These are phyloP conservation scores for Fusarium pininemorale DNA, from an alignment of 2,329 filamentous ascomycete genomes.

Conservation along the genomic window DNA sequence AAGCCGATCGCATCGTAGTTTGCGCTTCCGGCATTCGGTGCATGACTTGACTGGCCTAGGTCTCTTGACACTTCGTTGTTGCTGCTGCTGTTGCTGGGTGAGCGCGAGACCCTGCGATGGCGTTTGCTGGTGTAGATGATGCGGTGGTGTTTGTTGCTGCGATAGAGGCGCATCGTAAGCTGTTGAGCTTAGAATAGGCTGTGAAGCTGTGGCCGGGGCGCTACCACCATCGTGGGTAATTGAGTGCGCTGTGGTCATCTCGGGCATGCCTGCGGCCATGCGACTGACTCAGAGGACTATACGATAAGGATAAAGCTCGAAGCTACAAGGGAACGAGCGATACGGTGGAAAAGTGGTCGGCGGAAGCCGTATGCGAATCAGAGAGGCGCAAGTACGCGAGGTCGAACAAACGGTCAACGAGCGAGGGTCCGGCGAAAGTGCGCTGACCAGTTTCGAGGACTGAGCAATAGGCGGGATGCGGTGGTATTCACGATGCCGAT, in stretches of 20 bases:
- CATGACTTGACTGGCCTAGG: slow-evolving; percentile 66
- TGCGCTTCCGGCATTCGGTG: slow-evolving; percentile 66
- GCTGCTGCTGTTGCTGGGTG: slow-evolving; percentile 43
- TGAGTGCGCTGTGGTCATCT: slow-evolving; percentile 40
- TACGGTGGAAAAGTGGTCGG: slow-evolving; percentile 1
- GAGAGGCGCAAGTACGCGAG: slow-evolving; percentile 5
- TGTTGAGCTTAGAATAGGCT: slow-evolving; percentile 30
- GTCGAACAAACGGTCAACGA: slow-evolving; percentile 11
- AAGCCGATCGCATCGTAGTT: slow-evolving; percentile 65
- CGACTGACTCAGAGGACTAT: slow-evolving; percentile 1
- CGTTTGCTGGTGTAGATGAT: slow-evolving; percentile 42
- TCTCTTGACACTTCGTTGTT: slow-evolving; percentile 60
- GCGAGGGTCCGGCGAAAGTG: slow-evolving; percentile 8
- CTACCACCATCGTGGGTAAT: slow-evolving; percentile 37
- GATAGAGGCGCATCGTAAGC: slow-evolving; percentile 39
- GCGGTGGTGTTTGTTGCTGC: slow-evolving; percentile 42
- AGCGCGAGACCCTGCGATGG: slow-evolving; percentile 36
- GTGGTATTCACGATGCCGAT: slow-evolving; percentile 30
- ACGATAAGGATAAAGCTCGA: slow-evolving; percentile 2
- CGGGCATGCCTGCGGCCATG: slow-evolving; percentile 14
- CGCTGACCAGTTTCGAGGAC: slow-evolving; percentile 11
- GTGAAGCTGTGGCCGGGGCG: slow-evolving; percentile 17
- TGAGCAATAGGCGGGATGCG: slow-evolving; percentile 18
- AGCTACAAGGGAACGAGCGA: background rate
- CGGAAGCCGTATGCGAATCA: slow-evolving; percentile 1